Conservation (phyloP, 164 flowering plant species). For the Nymphaea thermarum region DNA sequence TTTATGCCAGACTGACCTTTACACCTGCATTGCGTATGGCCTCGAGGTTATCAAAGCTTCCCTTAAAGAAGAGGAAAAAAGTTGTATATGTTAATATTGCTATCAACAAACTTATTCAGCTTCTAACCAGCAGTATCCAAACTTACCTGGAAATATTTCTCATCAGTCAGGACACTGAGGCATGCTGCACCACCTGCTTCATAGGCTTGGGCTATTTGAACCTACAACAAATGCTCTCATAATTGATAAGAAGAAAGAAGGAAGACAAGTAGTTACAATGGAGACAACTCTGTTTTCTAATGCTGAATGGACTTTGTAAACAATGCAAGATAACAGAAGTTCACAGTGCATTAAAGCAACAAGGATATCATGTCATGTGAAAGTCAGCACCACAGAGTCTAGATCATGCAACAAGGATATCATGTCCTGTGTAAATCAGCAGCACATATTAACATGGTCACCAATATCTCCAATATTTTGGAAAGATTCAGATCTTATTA, state of each 20-base stretch:
- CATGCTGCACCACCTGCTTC: slow-evolving; percentile 99
- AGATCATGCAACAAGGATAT: too few relatives aligned
- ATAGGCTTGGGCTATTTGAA: slow-evolving; percentile 84
- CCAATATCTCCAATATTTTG: too few relatives aligned
- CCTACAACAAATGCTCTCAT: slow-evolving; percentile 27
- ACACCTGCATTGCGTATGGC: slow-evolving; percentile 78
- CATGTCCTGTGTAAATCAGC: too few relatives aligned
- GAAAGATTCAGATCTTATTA: too few relatives aligned
- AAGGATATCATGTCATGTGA: too few relatives aligned
- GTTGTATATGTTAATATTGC: background rate
- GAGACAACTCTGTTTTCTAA: too few relatives aligned
- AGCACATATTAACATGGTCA: too few relatives aligned
- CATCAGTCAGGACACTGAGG: slow-evolving; percentile 93
- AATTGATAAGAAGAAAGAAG: background rate
- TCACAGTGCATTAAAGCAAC: too few relatives aligned
- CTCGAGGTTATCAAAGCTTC: slow-evolving; percentile 87
- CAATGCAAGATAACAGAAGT: too few relatives aligned
- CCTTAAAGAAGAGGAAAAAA: slow-evolving; percentile 28
- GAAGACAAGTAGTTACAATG: too few relatives aligned
- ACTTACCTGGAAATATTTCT: slow-evolving; percentile 73
- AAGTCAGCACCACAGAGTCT: too few relatives aligned
- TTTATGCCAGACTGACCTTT: slow-evolving; percentile 35
- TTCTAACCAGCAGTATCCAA: background rate
- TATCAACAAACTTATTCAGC: background rate
- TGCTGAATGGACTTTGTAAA: too few relatives aligned